These are phyloP conservation scores for Nemania sp. DNA, from an alignment of 2,329 filamentous ascomycete species.

Conservation along the genomic window DNA sequence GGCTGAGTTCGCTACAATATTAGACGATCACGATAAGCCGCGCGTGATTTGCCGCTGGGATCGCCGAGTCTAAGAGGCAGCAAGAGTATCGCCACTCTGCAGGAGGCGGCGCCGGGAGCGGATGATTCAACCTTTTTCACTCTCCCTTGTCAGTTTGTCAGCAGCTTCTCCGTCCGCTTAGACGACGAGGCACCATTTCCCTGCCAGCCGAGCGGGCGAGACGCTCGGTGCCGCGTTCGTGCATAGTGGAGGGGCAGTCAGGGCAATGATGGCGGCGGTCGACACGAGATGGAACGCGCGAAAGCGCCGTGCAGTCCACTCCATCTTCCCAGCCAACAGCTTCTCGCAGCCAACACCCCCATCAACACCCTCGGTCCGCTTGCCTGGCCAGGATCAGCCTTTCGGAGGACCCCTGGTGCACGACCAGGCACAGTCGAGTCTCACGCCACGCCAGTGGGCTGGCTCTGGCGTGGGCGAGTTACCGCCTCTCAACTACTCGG, in stretches of 20 bases:
- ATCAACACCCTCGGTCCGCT: constrained; percentile 45
- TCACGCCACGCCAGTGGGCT: constrained; percentile 31
- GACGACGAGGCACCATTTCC: not conserved
- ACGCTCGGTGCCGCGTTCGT: not conserved
- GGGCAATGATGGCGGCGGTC: constrained; percentile 37
- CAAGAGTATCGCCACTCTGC: not conserved
- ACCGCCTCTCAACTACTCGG: constrained; percentile 29
- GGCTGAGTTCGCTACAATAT: not conserved
- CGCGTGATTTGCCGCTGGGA: not conserved
- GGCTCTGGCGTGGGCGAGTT: constrained; percentile 27
- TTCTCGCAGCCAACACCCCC: constrained; percentile 54
- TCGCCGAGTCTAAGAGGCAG: not conserved
- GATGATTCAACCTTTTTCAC: constrained; percentile 2
- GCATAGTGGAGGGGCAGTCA: not conserved
- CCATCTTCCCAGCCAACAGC: constrained; percentile 58
- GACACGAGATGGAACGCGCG: constrained; percentile 52
- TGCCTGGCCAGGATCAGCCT: constrained; percentile 49
- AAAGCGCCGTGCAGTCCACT: constrained; percentile 57
- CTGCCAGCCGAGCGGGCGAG: not conserved
- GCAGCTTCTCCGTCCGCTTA: constrained; percentile 4
- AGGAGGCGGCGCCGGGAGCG: not conserved
- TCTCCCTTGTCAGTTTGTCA: constrained; percentile 3
- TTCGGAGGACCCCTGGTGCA: constrained; percentile 49
- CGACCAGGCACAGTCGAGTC: constrained; percentile 16
- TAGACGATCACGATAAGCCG: not conserved